Conservation (phyloP, 2,329 filamentous ascomycete genomes). For the Escovopsis sp. region DNA sequence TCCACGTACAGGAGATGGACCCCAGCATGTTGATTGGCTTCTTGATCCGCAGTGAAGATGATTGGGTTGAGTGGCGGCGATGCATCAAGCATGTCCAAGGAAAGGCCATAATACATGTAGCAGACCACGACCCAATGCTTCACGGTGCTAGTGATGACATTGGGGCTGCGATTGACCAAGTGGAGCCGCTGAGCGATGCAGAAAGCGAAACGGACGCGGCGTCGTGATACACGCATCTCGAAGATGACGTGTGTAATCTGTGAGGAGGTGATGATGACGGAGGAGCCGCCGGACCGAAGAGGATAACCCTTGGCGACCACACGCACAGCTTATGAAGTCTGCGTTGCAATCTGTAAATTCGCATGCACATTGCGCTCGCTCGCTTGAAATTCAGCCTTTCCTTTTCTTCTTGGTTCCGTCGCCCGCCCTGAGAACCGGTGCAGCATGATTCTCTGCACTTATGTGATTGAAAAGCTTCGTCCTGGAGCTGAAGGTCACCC, state of each 20-base stretch:
- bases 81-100: constrained; percentile 62
- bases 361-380: not conserved
- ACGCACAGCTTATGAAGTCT: not conserved
- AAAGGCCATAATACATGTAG: constrained; percentile 75
- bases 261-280: not conserved
- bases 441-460: constrained; percentile 49
- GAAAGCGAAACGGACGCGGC: constrained; percentile 27
- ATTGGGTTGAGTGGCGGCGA: constrained; percentile 72
- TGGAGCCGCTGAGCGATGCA: constrained; percentile 67
- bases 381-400: constrained; percentile 10
- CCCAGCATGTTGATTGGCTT: constrained; percentile 97
- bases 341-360: not conserved
- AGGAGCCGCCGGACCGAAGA: too few relatives aligned
- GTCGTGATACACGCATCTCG: constrained; percentile 4
- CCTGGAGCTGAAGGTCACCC: constrained; percentile 40
- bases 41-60: constrained; percentile 64
- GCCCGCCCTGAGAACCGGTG: constrained; percentile 20
- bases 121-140: constrained; percentile 49
- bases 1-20: constrained; percentile 87
- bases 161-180: constrained; percentile 69
- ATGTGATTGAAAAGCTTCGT: constrained; percentile 63
- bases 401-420: constrained; percentile 19
- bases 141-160: constrained; percentile 42
- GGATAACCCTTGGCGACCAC: not conserved
- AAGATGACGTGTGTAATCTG: not conserved